A percentile compares a stretch with the other conserved stretches of the same genome.
phyloP scores from a whole-genome alignment of 768 basidiomycete genomes.

The Lentinus brumalis region DNA sequence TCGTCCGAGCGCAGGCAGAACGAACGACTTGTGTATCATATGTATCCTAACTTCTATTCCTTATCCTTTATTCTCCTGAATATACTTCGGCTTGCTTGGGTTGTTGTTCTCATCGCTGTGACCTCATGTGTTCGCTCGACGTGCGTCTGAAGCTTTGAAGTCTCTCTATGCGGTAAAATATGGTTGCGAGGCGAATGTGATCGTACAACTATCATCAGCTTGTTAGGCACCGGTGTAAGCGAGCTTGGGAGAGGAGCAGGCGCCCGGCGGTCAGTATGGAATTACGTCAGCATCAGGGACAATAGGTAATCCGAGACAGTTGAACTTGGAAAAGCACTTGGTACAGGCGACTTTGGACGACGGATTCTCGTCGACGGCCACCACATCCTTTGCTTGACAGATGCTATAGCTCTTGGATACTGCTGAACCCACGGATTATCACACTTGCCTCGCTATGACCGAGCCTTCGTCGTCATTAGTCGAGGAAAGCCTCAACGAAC shows the following conservation, averaged over 20 bases:
- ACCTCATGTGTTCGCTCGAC: no score
- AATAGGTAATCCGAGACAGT: not conserved
- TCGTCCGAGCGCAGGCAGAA: not conserved
- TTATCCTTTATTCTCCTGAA: not conserved
- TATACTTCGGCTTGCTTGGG: not conserved
- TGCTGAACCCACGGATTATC: not conserved
- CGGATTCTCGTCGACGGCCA: no score
- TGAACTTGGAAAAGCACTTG: not conserved
- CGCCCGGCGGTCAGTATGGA: no score
- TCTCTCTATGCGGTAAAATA: not conserved
- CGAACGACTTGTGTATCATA: slow-evolving; percentile 15
- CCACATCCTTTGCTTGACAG: no score
- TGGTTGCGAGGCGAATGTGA: no score
- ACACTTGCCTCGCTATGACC: not conserved
- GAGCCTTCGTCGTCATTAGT: not conserved
- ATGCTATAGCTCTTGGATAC: no score
- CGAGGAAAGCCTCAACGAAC: slow-evolving; percentile 3
- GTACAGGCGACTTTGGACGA: no score
- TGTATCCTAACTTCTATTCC: slow-evolving; percentile 12
- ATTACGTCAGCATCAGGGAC: not conserved
- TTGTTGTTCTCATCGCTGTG: no score
- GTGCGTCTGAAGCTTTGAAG: not conserved
- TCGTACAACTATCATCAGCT: no score
- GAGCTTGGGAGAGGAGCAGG: no score
- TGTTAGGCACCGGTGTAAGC: no score